Evolutionary conservation across 345 rosid species (phyloP).

Genomic region (Eucalyptus melliodora): DNA sequence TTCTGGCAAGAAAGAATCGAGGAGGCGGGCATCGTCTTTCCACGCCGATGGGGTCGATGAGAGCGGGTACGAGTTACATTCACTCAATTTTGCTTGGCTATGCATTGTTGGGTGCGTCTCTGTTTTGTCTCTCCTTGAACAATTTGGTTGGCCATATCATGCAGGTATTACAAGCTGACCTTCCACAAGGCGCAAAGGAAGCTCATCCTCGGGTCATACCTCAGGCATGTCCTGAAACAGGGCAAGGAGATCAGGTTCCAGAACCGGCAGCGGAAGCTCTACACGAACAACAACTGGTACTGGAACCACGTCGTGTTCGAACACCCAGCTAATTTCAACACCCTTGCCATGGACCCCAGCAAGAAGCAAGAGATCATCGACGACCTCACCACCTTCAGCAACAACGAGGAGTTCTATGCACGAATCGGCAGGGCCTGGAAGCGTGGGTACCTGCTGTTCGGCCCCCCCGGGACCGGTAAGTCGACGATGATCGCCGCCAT

Average conservation of each 20-base stretch:
- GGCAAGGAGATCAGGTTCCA: background rate
- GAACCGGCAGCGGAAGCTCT: conserved; percentile 4
- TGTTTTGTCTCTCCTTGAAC: background rate
- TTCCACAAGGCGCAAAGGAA: background rate
- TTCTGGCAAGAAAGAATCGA: background rate
- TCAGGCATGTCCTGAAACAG: background rate
- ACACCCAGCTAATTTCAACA: conserved; percentile 5
- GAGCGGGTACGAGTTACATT: background rate
- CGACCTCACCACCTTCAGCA: background rate
- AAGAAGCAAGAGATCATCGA: conserved; percentile 3
- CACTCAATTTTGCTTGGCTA: background rate
- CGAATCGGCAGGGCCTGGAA: conserved; percentile 5
- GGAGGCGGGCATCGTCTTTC: background rate
- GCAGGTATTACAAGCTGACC: background rate
- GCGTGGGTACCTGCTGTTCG: conserved; percentile 1
- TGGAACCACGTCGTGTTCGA: conserved; percentile 4
- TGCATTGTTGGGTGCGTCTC: background rate
- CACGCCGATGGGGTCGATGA: background rate
- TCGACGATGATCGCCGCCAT: conserved; percentile 13
- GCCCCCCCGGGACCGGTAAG: conserved; percentile 10
- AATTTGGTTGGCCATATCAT: background rate
- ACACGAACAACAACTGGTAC: background rate
- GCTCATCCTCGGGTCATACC: background rate
- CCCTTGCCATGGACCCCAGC: conserved; percentile 1
- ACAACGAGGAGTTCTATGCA: conserved; percentile 1